phyloP scores from a whole-genome alignment of 805 yeast genomes.

The Priceomyces carsonii region DNA sequence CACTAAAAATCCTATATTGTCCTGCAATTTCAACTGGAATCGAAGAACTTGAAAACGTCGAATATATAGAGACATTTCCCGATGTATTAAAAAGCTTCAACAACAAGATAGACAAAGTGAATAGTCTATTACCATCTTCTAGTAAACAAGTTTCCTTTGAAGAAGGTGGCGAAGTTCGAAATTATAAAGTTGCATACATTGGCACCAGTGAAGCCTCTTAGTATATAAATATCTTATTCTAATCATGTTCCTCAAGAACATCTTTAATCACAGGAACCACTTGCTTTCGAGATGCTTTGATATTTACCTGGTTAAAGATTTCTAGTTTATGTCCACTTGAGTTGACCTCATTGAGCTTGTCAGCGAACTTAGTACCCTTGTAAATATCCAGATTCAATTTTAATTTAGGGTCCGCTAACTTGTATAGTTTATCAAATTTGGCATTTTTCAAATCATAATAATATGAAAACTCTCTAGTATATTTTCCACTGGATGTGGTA shows the following conservation, averaged over 20 bases:
- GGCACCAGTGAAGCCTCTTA: slow-evolving; percentile 7
- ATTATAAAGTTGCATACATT: slow-evolving; percentile 26
- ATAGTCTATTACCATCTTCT: slow-evolving; percentile 19
- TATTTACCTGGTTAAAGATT: slow-evolving; percentile 48
- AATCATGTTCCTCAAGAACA: slow-evolving; percentile 22
- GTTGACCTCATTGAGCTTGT: slow-evolving; percentile 10
- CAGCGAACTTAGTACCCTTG: slow-evolving; percentile 12
- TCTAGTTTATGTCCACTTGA: slow-evolving; percentile 13
- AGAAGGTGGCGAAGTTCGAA: slow-evolving; percentile 12
- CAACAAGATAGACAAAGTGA: slow-evolving; percentile 13
- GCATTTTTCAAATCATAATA: slow-evolving; percentile 15
- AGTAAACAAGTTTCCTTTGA: slow-evolving; percentile 13
- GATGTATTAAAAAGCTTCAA: slow-evolving; percentile 17
- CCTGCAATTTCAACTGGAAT: slow-evolving; percentile 8
- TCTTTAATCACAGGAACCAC: slow-evolving; percentile 66
- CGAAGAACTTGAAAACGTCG: slow-evolving; percentile 14
- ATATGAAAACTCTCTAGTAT: slow-evolving; percentile 37
- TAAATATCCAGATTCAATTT: slow-evolving; percentile 27
- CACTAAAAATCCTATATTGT: slow-evolving; percentile 31
- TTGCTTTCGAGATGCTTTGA: slow-evolving; percentile 77
- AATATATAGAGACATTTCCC: slow-evolving; percentile 17
- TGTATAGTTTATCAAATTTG: slow-evolving; percentile 19
- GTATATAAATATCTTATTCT: slow-evolving; percentile 3
- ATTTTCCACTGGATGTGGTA: slow-evolving; percentile 29
- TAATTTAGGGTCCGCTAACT: slow-evolving; percentile 19